Percentiles rank a stretch among this genome's conserved stretches.
phyloP scores from a whole-genome alignment of 495 filamentous ascomycete species.

The Neurospora tetraspora region DNA sequence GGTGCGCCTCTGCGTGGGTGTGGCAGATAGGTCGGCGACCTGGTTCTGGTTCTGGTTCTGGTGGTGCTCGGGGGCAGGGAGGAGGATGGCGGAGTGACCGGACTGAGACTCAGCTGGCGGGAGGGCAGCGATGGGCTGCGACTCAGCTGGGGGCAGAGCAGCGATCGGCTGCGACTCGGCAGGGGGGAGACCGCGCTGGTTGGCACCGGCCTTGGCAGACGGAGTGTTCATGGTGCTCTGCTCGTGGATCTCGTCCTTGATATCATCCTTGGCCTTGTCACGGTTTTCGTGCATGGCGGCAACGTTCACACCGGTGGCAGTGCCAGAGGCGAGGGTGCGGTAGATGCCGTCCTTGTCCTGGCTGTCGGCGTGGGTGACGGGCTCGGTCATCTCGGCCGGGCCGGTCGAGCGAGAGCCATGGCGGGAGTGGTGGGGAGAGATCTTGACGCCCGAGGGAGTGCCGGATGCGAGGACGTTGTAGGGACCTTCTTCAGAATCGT shows the following conservation, averaged over 20 bases:
- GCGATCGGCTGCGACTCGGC: neutral
- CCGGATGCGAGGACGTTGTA: slow-evolving; percentile 17
- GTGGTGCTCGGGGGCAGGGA: neutral
- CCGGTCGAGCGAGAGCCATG: neutral
- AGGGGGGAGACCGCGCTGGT: neutral
- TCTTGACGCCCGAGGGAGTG: slow-evolving; percentile 18
- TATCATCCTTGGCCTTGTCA: neutral
- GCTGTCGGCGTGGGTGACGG: neutral
- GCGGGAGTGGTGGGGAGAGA: slow-evolving; percentile 2
- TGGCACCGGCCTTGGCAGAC: neutral
- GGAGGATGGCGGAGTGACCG: neutral
- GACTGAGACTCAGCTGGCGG: neutral
- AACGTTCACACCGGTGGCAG: slow-evolving; percentile 19
- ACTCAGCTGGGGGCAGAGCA: neutral
- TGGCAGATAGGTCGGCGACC: neutral
- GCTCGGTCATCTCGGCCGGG: slow-evolving; percentile 2
- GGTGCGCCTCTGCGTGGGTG: neutral
- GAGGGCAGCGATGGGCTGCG: neutral
- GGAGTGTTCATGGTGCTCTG: neutral
- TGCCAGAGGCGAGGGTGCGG: slow-evolving; percentile 21
- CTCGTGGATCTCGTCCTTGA: neutral
- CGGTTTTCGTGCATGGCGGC: neutral
- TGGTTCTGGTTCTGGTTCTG: neutral
- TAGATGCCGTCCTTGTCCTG: slow-evolving; percentile 16
- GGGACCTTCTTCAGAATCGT: neutral